Evolutionary conservation across 139 green algal species (phyloP).

Genomic region (Auxenochlorella pyrenoidosa): DNA sequence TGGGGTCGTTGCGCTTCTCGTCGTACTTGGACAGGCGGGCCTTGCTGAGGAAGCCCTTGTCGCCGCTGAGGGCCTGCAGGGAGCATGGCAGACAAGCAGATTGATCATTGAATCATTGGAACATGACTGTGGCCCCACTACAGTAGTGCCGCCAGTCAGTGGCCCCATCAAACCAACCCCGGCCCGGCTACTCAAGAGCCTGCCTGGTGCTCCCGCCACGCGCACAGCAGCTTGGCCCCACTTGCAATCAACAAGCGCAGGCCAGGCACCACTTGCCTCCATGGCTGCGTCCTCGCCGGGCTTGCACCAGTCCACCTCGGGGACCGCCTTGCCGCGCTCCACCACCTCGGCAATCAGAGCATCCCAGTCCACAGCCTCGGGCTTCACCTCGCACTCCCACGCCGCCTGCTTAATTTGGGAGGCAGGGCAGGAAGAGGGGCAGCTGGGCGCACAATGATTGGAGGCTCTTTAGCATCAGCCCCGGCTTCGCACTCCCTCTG

Average conservation of each 20-base stretch:
- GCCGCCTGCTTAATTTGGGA: background rate
- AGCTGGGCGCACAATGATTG: too few relatives aligned
- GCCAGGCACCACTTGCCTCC: slow-evolving; percentile 31
- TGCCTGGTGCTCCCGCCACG: too few relatives aligned
- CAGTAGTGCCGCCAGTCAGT: too few relatives aligned
- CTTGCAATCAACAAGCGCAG: background rate
- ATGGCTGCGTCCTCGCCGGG: slow-evolving; percentile 77
- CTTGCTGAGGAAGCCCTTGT: slow-evolving; percentile 80
- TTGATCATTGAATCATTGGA: too few relatives aligned
- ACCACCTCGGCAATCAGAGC: slow-evolving; percentile 76
- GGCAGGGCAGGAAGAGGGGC: background rate
- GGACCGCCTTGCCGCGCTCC: slow-evolving; percentile 67
- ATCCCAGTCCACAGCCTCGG: slow-evolving; percentile 79
- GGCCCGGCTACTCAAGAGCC: too few relatives aligned
- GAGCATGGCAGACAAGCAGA: too few relatives aligned
- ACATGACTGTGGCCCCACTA: too few relatives aligned
- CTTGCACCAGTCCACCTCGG: slow-evolving; percentile 88
- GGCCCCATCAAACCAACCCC: too few relatives aligned
- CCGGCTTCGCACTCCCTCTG: too few relatives aligned
- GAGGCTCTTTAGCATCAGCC: too few relatives aligned
- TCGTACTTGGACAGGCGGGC: slow-evolving; percentile 64
- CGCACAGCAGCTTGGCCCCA: too few relatives aligned
- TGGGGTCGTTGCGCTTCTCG: slow-evolving; percentile 90
- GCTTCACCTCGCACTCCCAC: slow-evolving; percentile 28
- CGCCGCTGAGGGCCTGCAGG: slow-evolving; percentile 59